phyloP scores from a whole-genome alignment of 306 rosid genomes.

The Quercus dentata region DNA sequence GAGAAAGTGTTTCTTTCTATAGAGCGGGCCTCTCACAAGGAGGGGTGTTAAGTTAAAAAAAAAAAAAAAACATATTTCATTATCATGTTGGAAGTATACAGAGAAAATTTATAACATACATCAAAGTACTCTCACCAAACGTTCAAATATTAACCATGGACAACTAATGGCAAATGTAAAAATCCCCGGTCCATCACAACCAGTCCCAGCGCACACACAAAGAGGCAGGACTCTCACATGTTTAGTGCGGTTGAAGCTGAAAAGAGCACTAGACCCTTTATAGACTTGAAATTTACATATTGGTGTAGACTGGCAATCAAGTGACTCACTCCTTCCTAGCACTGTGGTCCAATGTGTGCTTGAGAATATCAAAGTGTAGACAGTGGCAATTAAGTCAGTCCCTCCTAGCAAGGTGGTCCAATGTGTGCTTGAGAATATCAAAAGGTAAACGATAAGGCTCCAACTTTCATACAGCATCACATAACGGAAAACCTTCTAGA shows the following conservation, averaged over 20 bases:
- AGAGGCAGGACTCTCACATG: not conserved
- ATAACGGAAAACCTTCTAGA: slow-evolving; percentile 51
- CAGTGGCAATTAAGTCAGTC: not conserved
- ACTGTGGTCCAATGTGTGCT: not conserved
- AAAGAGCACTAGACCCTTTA: not conserved
- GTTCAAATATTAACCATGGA: not conserved
- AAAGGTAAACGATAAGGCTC: not conserved
- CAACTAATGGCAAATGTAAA: not conserved
- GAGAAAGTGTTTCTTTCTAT: too few relatives aligned
- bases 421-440: not conserved
- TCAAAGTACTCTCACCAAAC: not conserved
- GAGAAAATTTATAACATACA: not conserved
- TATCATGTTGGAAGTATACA: not conserved
- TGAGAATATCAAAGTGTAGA: not conserved
- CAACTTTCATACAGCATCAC: slow-evolving; percentile 29
- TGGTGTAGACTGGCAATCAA: not conserved
- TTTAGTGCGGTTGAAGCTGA: not conserved
- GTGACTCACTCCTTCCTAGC: not conserved
- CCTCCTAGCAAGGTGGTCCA: not conserved
- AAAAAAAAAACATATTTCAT: too few relatives aligned
- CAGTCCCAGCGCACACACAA: not conserved
- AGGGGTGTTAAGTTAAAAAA: too few relatives aligned
- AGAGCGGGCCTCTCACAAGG: too few relatives aligned
- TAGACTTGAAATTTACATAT: not conserved
- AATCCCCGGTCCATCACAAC: not conserved